Conservation (phyloP, 352 stramenopile species). For the Globisporangium spinosum region DNA sequence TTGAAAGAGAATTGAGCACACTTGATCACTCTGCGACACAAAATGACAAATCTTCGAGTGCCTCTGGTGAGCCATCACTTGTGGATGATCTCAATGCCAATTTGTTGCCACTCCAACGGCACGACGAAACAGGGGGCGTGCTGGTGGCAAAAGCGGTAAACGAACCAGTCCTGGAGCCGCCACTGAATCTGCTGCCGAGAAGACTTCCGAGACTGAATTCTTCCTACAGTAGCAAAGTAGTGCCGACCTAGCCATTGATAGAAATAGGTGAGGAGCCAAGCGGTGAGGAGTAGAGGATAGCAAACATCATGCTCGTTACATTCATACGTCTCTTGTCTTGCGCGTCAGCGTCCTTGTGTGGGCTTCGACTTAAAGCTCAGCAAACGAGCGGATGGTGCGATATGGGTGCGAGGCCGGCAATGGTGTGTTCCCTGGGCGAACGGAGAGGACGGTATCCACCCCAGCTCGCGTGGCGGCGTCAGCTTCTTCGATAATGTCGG, state of each 20-base stretch:
- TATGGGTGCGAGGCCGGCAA: constrained; percentile 58
- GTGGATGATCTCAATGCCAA: not conserved
- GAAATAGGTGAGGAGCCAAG: not conserved
- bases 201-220: constrained; percentile 5
- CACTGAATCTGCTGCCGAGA: not conserved
- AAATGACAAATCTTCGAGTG: not conserved
- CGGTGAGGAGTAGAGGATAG: not conserved
- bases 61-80: not conserved
- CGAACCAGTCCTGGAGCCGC: constrained; percentile 2
- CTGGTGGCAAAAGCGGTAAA: constrained; percentile 5
- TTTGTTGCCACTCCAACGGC: too few species aligned
- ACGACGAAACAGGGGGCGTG: not conserved
- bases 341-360: not conserved
- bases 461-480: constrained; percentile 68
- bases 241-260: constrained; percentile 11
- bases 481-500: constrained; percentile 85
- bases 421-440: constrained; percentile 83
- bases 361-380: constrained; percentile 32
- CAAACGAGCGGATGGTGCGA: constrained; percentile 55
- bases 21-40: not conserved
- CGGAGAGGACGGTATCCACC: constrained; percentile 64
- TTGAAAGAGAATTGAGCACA: not conserved
- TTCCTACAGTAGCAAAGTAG: constrained; percentile 15
- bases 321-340: not conserved
- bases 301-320: constrained; percentile 7